Conservation (phyloP, 2,329 filamentous ascomycete genomes). For the Coniella vitis region DNA sequence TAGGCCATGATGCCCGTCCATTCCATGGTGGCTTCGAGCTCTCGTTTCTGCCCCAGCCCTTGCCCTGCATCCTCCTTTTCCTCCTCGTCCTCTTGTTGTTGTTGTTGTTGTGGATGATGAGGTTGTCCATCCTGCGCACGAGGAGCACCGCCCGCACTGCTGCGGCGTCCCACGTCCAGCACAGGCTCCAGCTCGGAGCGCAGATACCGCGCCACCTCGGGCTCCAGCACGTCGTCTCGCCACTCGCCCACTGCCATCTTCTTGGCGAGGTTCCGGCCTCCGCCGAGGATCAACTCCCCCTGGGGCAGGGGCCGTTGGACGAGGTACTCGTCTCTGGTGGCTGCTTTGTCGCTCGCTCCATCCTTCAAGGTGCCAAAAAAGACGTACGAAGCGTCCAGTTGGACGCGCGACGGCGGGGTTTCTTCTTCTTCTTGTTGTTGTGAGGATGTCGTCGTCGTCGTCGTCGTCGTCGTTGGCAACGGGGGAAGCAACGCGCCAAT, state of each 20-base stretch:
- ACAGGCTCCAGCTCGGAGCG: constrained; percentile 35
- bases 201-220: constrained; percentile 48
- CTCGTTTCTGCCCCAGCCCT: no score
- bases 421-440: no score
- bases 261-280: constrained; percentile 52
- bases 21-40: constrained; percentile 48
- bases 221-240: constrained; percentile 29
- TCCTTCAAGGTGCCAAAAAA: constrained; percentile 41
- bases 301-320: constrained; percentile 56
- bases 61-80: constrained; percentile 19
- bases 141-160: no score
- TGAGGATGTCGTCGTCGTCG: no score
- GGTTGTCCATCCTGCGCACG: no score
- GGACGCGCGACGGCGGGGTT: not conserved
- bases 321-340: constrained; percentile 63
- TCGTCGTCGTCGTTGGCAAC: constrained; percentile 11
- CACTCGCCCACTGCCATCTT: constrained; percentile 35
- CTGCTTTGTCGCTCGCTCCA: constrained; percentile 15
- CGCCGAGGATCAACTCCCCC: constrained; percentile 63
- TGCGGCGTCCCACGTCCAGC: constrained; percentile 34
- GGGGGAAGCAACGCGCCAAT: constrained; percentile 61
- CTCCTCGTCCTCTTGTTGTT: constrained; percentile 19
- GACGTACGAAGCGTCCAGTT: constrained; percentile 55
- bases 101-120: no score
- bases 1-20: constrained; percentile 83